Percentiles rank a stretch among this genome's conserved stretches.
phyloP scores from a whole-genome alignment of 2,329 filamentous ascomycete genomes.

The Fusarium decemcellulare region DNA sequence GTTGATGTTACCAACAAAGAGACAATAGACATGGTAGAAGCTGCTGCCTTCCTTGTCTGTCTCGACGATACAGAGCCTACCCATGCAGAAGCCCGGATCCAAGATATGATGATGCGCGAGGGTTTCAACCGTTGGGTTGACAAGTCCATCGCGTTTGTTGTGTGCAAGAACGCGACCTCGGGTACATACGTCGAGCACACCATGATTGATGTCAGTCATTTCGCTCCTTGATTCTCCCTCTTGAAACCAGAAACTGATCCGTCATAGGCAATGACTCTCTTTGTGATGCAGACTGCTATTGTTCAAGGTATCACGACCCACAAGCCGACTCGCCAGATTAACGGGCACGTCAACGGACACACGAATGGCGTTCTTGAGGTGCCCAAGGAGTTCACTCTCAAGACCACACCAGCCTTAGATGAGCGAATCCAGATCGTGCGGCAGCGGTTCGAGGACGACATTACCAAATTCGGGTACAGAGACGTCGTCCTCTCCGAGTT shows the following conservation, averaged over 20 bases:
- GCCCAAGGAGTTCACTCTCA: slow-evolving; percentile 21
- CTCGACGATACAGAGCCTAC: slow-evolving; percentile 27
- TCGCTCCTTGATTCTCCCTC: not conserved
- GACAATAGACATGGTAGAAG: slow-evolving; percentile 29
- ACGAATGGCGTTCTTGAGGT: slow-evolving; percentile 6
- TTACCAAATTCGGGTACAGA: slow-evolving; percentile 21
- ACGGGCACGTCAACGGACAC: slow-evolving; percentile 18
- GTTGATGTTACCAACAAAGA: slow-evolving; percentile 13
- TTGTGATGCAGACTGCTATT: slow-evolving; percentile 24
- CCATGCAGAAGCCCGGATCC: slow-evolving; percentile 21
- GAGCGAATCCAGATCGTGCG: slow-evolving; percentile 23
- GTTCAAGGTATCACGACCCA: slow-evolving; percentile 22
- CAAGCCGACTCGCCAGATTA: slow-evolving; percentile 6
- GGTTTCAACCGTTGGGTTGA: slow-evolving; percentile 35
- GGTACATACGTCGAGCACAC: slow-evolving; percentile 33
- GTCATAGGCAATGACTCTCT: slow-evolving; percentile 26
- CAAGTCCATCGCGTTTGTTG: slow-evolving; percentile 26
- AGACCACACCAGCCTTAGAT: slow-evolving; percentile 19
- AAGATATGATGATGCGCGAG: slow-evolving; percentile 24
- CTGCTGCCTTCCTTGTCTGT: slow-evolving; percentile 27
- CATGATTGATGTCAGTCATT: slow-evolving; percentile 25
- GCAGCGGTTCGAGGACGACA: slow-evolving; percentile 18
- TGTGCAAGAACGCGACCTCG: slow-evolving; percentile 30
- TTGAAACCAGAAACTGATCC: not conserved
- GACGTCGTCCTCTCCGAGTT: slow-evolving; percentile 25